phyloP scores from a whole-genome alignment of 2,329 filamentous ascomycete species.

The Sclerotinia spermophila region DNA sequence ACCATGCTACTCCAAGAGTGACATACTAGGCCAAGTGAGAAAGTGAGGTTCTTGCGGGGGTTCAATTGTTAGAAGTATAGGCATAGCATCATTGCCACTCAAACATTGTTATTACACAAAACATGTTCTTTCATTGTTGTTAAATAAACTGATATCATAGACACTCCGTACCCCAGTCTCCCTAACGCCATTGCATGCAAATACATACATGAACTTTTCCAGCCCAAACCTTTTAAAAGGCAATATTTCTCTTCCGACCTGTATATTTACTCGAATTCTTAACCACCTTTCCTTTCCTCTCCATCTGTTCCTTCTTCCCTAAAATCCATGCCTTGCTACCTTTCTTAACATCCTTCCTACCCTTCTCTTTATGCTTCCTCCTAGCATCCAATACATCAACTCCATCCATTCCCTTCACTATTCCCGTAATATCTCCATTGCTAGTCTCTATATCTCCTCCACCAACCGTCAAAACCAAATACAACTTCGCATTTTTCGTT shows the following conservation, averaged over 20 bases:
- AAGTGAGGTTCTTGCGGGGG: not conserved
- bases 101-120: not conserved
- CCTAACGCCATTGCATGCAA: constrained; percentile 34
- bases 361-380: constrained; percentile 48
- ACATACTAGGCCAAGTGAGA: not conserved
- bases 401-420: constrained; percentile 83
- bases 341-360: constrained; percentile 62
- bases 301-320: constrained; percentile 89
- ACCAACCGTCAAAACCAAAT: constrained; percentile 89
- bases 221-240: constrained; percentile 54
- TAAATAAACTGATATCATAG: constrained; percentile 16
- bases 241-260: constrained; percentile 75
- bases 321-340: constrained; percentile 81
- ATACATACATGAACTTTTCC: not conserved
- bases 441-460: constrained; percentile 46
- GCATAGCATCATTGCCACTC: not conserved
- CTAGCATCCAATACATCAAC: constrained; percentile 76
- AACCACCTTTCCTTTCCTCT: constrained; percentile 89
- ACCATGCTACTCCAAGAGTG: not conserved
- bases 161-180: constrained; percentile 20
- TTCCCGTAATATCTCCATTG: constrained; percentile 76
- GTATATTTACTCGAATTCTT: constrained; percentile 93
- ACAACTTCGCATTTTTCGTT: constrained; percentile 96
- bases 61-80: not conserved
- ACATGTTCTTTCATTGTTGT: not conserved